Evolutionary conservation across 192 early-diverging fungal species (phyloP), one percentile per base, ranked within the genome.

Genomic region (Neocallimastix lanati): DNA sequence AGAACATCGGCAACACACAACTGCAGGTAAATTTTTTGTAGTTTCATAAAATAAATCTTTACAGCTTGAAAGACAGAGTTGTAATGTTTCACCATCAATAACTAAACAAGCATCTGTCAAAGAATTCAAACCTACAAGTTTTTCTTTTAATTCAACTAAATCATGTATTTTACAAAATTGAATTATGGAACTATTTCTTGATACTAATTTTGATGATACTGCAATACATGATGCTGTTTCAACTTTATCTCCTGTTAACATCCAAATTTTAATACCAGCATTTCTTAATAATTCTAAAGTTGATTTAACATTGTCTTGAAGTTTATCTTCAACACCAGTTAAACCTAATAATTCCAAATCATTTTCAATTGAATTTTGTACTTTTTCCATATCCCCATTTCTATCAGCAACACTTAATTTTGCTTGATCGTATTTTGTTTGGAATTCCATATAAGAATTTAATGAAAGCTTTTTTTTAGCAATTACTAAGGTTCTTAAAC

Each of bases 201-300:
- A 87, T 15, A 97, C 93, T 25, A 98, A 87, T 79, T 94, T 95
- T 18, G 94, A 95, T 11, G 95, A 96, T 21, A 97, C 90, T 0
- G 96, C 95, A 81, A 98, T 94, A 82, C 94, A 96, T 0, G 94
- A 95, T 29, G 96, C 96, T 25, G 96, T 98, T 84, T 98, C 96
- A 76, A 96, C 94, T 82, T 98, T 98, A 85, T 98, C 96, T 77
- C 96, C 95, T 0, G 96, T 98, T 76, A 98, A 88, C 96, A 98
- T 98, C 96, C 96, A 98, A 28, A 98, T 93, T 80, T 91, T 93
- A 58, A 97, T 79, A 14, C 96, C 95, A 25, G 96, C 95, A 83
- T 96, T 95, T 78, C 94, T 86, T 83, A 98, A 82, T 16, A 93
- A 83, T 86, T 97, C 96, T 14, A 98, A 84, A 27, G 95, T 98